phyloP scores from a whole-genome alignment of 169 alveolate species.

The Cryptosporidium parvum region DNA sequence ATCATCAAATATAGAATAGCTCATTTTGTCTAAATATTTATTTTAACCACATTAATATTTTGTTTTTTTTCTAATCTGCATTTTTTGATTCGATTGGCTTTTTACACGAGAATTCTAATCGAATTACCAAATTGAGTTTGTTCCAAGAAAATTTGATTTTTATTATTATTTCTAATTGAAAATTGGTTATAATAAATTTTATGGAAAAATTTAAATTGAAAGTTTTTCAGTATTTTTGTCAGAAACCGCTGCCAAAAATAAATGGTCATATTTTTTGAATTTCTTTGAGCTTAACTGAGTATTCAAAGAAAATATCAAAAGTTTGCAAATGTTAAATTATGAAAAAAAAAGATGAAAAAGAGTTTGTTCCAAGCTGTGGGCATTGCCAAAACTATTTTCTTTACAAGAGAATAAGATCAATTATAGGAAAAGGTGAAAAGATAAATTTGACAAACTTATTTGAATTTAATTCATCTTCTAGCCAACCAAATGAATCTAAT shows the following conservation, averaged over 20 bases:
- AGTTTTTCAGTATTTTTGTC: background rate
- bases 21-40: conserved; percentile 3
- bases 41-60: background rate
- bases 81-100: too few relatives aligned
- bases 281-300: conserved; percentile 3
- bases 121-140: background rate
- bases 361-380: conserved; percentile 34
- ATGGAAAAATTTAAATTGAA: background rate
- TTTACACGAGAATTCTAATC: too few relatives aligned
- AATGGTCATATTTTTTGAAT: background rate
- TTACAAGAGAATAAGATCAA: background rate
- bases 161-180: too few relatives aligned
- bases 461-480: background rate
- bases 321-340: conserved; percentile 9
- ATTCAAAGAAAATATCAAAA: background rate
- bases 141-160: background rate
- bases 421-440: background rate
- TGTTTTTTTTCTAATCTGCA: too few relatives aligned
- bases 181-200: background rate
- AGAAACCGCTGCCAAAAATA: background rate
- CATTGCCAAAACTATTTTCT: conserved; percentile 6
- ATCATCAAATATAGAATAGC: background rate
- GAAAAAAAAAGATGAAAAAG: background rate
- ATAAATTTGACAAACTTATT: background rate
- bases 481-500: background rate